phyloP scores from a whole-genome alignment of 192 early-diverging fungal genomes.

The Rhizoclosmatium sp. region DNA sequence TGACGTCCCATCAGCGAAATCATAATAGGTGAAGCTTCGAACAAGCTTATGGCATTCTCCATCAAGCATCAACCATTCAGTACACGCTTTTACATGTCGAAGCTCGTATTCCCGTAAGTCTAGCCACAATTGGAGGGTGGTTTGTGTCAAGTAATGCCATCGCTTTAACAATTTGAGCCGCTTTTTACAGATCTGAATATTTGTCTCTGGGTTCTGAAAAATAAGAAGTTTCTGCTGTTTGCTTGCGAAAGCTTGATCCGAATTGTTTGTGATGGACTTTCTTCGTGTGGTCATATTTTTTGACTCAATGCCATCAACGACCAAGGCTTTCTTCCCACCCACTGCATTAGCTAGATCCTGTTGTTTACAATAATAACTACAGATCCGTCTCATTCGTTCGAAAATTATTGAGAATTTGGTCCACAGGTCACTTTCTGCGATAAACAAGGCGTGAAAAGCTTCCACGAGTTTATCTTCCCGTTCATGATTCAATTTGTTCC shows the following conservation, averaged over 20 bases:
- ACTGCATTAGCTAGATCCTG: background rate
- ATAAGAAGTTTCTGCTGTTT: conserved; percentile 29
- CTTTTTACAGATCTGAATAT: conserved; percentile 3
- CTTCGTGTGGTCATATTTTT: background rate
- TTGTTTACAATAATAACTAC: background rate
- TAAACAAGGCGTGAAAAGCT: conserved; percentile 11
- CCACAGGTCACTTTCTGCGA: conserved; percentile 27
- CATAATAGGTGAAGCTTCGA: background rate
- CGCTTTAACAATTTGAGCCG: conserved; percentile 31
- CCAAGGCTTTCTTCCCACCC: background rate
- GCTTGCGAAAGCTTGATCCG: conserved; percentile 11
- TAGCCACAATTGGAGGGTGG: conserved; percentile 22
- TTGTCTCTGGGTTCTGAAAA: conserved; percentile 32
- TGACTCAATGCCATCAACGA: background rate
- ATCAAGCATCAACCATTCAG: conserved; percentile 28
- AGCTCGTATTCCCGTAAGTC: conserved; percentile 27
- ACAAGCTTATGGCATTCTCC: conserved; percentile 2
- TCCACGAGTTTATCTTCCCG: background rate
- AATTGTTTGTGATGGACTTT: background rate
- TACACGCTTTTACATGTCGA: background rate
- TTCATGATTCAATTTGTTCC: background rate
- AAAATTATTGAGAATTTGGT: conserved; percentile 20
- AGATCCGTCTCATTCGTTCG: conserved; percentile 14
- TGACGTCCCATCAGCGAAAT: background rate
- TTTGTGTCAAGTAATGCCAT: conserved; percentile 26